Conservation (phyloP, 371 early-diverging fungal genomes). For the Haplosporangium sp. region DNA sequence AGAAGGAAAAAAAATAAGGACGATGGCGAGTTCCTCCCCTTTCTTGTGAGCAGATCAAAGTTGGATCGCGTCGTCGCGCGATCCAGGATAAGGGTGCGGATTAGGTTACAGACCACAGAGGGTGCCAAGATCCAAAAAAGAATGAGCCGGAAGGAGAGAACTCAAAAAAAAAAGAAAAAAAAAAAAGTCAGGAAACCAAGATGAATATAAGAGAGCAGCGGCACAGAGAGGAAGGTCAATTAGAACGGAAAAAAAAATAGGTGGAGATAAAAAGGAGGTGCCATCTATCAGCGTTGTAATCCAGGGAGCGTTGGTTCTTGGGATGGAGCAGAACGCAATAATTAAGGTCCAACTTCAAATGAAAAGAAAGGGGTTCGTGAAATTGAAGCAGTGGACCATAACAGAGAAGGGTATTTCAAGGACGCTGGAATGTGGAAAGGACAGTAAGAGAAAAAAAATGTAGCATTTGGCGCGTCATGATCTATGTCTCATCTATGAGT, state of each 20-base stretch:
- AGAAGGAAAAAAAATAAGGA: not conserved
- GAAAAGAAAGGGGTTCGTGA: not conserved
- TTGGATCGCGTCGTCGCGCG: too few relatives aligned
- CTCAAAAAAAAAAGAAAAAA: too few relatives aligned
- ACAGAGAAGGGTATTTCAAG: too few relatives aligned
- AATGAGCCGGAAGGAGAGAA: not conserved
- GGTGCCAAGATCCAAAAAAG: not conserved
- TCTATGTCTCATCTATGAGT: too few relatives aligned
- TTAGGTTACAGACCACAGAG: constrained; percentile 14
- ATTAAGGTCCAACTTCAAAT: too few relatives aligned
- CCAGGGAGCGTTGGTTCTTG: not conserved
- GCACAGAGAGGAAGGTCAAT: not conserved
- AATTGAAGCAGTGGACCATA: too few relatives aligned
- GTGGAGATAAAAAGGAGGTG: not conserved
- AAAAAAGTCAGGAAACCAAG: not conserved
- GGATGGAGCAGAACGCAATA: constrained; percentile 1
- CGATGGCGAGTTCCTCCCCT: too few relatives aligned
- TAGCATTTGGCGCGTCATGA: too few relatives aligned
- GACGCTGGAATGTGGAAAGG: too few relatives aligned
- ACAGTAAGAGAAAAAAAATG: too few relatives aligned
- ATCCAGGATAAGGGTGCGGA: not conserved
- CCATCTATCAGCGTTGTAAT: not conserved
- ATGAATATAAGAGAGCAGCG: constrained; percentile 12
- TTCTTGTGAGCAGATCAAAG: too few relatives aligned
- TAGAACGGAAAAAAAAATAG: not conserved